A percentile compares a stretch with the other conserved stretches of the same genome.
Evolutionary conservation across 352 stramenopile genomes (phyloP).

Genomic region (Globisporangium middletonii): DNA sequence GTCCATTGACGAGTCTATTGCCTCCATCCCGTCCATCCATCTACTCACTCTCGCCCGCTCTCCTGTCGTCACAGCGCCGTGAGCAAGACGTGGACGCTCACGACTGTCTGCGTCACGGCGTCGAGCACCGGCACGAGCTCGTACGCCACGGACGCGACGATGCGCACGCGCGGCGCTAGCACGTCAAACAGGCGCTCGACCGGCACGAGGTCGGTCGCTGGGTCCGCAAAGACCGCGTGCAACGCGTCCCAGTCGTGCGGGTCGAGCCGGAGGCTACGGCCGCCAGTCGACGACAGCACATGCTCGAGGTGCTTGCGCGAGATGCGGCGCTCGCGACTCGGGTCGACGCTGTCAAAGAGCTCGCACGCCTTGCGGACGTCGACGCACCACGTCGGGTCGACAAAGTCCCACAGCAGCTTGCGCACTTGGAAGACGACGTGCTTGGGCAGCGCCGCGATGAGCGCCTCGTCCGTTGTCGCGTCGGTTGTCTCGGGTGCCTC

Average conservation of each 20-base stretch:
- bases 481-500: no score
- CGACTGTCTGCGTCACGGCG: constrained; percentile 42
- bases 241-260: constrained; percentile 42
- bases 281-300: constrained; percentile 22
- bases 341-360: constrained; percentile 26
- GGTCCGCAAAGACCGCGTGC: constrained; percentile 34
- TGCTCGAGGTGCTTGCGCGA: constrained; percentile 35
- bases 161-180: constrained; percentile 28
- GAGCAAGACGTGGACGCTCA: constrained; percentile 47
- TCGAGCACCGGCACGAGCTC: constrained; percentile 52
- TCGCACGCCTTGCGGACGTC: constrained; percentile 21
- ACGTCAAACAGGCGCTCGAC: constrained; percentile 29
- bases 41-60: neutral
- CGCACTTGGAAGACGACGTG: constrained; percentile 30
- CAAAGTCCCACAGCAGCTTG: constrained; percentile 47
- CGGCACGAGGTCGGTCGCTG: constrained; percentile 28
- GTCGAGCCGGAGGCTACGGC: constrained; percentile 22
- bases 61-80: constrained; percentile 5
- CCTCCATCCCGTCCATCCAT: no score
- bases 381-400: constrained; percentile 40
- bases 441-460: constrained; percentile 10
- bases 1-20: no score
- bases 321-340: constrained; percentile 18
- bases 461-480: neutral
- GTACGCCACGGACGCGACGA: constrained; percentile 33